phyloP scores from a whole-genome alignment of 345 rosid species.

The Linum usitatissimum region DNA sequence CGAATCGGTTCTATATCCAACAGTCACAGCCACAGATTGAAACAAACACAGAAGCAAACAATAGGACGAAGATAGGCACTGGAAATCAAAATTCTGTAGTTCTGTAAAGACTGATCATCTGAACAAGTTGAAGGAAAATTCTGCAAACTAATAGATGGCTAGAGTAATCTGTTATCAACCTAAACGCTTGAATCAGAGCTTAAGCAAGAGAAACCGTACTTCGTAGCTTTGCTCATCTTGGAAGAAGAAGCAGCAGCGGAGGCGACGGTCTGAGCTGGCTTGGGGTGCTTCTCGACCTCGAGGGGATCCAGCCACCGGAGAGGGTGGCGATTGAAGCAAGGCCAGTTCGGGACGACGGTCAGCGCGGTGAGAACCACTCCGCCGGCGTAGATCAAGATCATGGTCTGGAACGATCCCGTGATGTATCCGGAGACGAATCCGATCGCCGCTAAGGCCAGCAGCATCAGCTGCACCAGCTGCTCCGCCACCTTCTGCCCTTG shows the following conservation, averaged over 20 bases:
- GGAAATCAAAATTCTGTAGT: too few species aligned
- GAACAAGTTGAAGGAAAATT: too few species aligned
- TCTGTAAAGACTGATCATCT: too few species aligned
- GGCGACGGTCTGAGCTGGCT: constrained; percentile 34
- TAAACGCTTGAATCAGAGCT: not conserved
- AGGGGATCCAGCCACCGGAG: constrained; percentile 76
- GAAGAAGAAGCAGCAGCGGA: constrained; percentile 4
- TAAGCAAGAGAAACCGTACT: not conserved
- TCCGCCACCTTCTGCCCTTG: constrained; percentile 92
- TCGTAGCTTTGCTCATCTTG: constrained; percentile 49
- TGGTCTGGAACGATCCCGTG: constrained; percentile 57
- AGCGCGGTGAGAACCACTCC: constrained; percentile 63
- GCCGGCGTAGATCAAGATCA: constrained; percentile 63
- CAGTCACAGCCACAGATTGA: too few species aligned
- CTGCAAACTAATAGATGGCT: too few species aligned
- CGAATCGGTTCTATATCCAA: too few species aligned
- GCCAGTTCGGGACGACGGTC: constrained; percentile 84
- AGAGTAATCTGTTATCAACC: too few species aligned
- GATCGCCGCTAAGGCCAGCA: constrained; percentile 47
- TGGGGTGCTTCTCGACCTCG: constrained; percentile 76
- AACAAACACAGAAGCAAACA: too few species aligned
- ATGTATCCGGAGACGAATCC: constrained; percentile 44
- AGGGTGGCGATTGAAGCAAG: constrained; percentile 65
- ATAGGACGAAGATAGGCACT: too few species aligned
- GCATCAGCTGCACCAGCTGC: constrained; percentile 82